Conservation (phyloP, 2,329 filamentous ascomycete species). For the Penicillium brevicompactum region DNA sequence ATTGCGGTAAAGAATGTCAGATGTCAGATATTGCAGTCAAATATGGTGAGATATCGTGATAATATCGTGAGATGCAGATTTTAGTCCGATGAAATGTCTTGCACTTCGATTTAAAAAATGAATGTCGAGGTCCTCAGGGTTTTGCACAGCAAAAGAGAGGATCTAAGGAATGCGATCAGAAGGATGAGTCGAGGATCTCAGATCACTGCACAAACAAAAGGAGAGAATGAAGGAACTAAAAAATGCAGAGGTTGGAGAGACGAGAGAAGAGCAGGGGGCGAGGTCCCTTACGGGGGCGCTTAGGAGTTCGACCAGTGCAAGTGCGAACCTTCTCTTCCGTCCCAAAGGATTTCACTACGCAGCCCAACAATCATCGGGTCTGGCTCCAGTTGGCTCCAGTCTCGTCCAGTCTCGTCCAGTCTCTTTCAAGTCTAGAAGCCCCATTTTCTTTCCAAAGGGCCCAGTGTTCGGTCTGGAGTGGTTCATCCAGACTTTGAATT, state of each 20-base stretch:
- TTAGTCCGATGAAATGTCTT: conserved; percentile 6
- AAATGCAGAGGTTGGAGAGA: conserved; percentile 19
- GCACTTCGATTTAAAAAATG: conserved; percentile 19
- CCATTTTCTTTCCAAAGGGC: background rate
- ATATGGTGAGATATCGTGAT: background rate
- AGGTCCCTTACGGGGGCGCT: conserved; percentile 20
- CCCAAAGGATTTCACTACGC: background rate
- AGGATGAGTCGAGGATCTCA: conserved; percentile 34
- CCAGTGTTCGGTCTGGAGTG: conserved; percentile 3
- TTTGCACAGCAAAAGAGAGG: conserved; percentile 36
- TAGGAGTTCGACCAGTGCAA: conserved; percentile 7
- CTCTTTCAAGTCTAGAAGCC: background rate
- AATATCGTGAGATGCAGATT: no score
- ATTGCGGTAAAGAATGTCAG: conserved; percentile 34
- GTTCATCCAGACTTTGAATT: conserved; percentile 9
- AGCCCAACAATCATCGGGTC: background rate
- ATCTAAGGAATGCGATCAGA: conserved; percentile 40
- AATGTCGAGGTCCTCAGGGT: conserved; percentile 19
- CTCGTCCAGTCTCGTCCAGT: background rate
- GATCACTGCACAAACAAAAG: conserved; percentile 25
- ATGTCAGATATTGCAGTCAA: conserved; percentile 26
- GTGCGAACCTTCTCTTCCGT: background rate
- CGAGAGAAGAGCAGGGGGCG: conserved; percentile 15
- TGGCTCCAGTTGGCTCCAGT: background rate
- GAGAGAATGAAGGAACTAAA: conserved; percentile 29